Evolutionary conservation across 176 grass and related monocot genomes (phyloP), one percentile per base, ranked within the genome.

Genomic region (Dendrocalamus sinicus): DNA sequence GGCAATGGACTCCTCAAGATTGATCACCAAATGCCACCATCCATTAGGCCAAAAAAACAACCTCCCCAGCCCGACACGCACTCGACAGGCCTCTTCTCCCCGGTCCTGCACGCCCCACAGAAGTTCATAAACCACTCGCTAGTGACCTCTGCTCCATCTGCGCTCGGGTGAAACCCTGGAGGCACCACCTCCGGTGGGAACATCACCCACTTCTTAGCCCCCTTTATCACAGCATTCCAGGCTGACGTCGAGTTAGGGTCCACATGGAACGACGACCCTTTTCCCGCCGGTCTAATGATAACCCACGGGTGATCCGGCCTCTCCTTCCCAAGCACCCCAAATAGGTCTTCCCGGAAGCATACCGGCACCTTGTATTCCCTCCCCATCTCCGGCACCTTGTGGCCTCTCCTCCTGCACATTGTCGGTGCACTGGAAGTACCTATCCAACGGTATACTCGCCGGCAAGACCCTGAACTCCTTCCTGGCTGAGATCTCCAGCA

Each of bases 61-160:
- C 87, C 67, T 99, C 93, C 12, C 96, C 93, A 22, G 90, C 66
- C 22, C 71, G 82, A 99, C 0, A 94, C 75, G 13, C 96, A 96
- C 72, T 99, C 96, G 1, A 99, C 70, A 1, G 92, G 92, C 70
- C 88, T 99, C 88, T 86, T 96, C 67, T 94, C 88, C 96, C 91
- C 94, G 3, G 83, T 81, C 76, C 78, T 92, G 75, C 96, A 99
- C 10, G 88, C 84, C 8, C 65, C 86, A 46, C 96, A 96, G 77
- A 99, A 99, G 82, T 99, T 96, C 96, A 99, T 99, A 82, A 99
- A 99, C 93, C 96, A 99, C 62, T 99, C 96, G 44, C 92, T 92
- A 13, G 96, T 94, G 68, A 99, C 93, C 78, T 99, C 92, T 65
- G 96, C 91, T 6, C 96, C 96, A 47, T 99, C 92, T 0, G 84